Conservation (phyloP, 2,329 filamentous ascomycete species). For the Catunica adiposa region DNA sequence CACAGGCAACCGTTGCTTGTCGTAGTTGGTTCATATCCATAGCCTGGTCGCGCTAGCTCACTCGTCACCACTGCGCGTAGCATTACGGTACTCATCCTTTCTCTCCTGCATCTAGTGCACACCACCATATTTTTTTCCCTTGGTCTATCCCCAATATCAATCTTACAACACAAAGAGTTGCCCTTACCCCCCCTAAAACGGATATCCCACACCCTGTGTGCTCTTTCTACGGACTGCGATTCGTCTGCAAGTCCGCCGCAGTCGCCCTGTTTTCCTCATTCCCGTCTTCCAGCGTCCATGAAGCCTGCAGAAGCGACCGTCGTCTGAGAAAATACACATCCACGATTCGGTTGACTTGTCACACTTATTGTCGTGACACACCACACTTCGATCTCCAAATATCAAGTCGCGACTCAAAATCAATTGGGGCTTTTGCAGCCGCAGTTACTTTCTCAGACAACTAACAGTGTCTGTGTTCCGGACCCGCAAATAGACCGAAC, state of each 20-base stretch:
- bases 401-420: not conserved
- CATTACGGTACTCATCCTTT: not conserved
- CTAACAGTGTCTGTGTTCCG: not conserved
- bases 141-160: not conserved
- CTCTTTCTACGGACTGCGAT: slow-evolving; percentile 3
- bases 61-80: not conserved
- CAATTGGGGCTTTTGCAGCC: not conserved
- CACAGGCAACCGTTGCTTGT: not conserved
- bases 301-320: not conserved
- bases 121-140: not conserved
- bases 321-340: not conserved
- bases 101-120: not conserved
- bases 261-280: slow-evolving; percentile 8
- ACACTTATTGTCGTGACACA: not conserved
- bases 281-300: not conserved
- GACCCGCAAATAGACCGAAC: not conserved
- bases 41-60: not conserved
- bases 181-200: not conserved
- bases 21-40: not conserved
- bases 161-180: not conserved
- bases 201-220: slow-evolving; percentile 7
- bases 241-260: slow-evolving; percentile 7
- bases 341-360: not conserved
- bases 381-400: not conserved
- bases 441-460: not conserved